These are phyloP conservation scores for Pholiota molesta DNA, from an alignment of 768 basidiomycete species.

Conservation along the genomic window DNA sequence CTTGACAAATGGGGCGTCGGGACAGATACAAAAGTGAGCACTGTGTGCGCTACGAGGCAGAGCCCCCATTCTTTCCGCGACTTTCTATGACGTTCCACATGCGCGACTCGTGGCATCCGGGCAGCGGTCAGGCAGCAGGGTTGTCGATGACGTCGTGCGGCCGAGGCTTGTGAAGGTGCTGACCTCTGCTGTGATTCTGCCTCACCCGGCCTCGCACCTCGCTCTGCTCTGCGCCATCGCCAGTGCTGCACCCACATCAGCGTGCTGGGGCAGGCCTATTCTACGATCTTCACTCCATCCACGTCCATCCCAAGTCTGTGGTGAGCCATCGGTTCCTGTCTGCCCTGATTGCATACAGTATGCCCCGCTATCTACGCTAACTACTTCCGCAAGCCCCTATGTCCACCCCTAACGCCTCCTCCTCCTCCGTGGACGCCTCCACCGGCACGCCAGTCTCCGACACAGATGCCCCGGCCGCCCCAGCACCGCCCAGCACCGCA, in stretches of 20 bases:
- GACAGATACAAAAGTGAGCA: background rate
- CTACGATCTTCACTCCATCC: background rate
- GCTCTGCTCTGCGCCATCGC: background rate
- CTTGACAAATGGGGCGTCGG: background rate
- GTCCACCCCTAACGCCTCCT: background rate
- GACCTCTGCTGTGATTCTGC: background rate
- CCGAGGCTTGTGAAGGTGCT: background rate
- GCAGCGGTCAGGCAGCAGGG: background rate
- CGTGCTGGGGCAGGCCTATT: background rate
- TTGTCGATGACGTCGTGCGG: background rate
- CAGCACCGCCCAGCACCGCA: background rate
- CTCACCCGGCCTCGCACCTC: background rate
- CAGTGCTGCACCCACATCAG: background rate
- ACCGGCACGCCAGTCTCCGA: background rate
- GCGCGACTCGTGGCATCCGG: too few species aligned
- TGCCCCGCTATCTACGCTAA: background rate
- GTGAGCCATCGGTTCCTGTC: background rate
- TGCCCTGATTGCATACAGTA: background rate
- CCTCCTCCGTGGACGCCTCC: background rate
- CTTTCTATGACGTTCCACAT: background rate
- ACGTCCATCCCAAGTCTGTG: background rate
- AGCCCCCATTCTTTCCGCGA: background rate
- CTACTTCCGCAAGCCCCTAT: background rate
- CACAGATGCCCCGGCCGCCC: background rate
- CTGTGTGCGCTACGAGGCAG: background rate